Conservation (phyloP, 768 basidiomycete genomes). For the Mycena amicta region DNA sequence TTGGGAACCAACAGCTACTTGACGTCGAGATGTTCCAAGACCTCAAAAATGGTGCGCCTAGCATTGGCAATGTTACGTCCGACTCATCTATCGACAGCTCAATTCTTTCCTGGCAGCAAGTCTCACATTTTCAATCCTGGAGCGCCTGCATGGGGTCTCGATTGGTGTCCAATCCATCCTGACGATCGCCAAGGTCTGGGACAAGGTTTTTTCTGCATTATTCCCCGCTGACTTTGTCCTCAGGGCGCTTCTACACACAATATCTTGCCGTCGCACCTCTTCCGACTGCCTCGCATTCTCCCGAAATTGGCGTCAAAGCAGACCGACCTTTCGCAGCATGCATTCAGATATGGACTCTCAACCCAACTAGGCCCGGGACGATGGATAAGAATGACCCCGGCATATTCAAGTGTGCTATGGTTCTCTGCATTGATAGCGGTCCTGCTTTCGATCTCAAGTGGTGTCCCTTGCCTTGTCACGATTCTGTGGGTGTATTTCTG, state of each 20-base stretch:
- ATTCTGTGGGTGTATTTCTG: slow-evolving; percentile 37
- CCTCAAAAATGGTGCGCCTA: slow-evolving; percentile 52
- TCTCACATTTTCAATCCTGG: slow-evolving; percentile 84
- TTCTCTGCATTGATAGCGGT: slow-evolving; percentile 82
- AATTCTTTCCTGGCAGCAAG: slow-evolving; percentile 57
- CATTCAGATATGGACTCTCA: slow-evolving; percentile 85
- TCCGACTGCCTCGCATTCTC: slow-evolving; percentile 63
- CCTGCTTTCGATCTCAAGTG: slow-evolving; percentile 83
- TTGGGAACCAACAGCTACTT: slow-evolving; percentile 51
- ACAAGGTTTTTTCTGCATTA: background rate
- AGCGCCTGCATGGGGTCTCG: slow-evolving; percentile 86
- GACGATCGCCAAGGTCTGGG: slow-evolving; percentile 55
- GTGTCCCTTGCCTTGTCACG: slow-evolving; percentile 89
- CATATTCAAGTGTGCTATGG: slow-evolving; percentile 76
- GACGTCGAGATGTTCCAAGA: slow-evolving; percentile 59
- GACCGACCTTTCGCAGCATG: slow-evolving; percentile 60
- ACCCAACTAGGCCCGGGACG: slow-evolving; percentile 22
- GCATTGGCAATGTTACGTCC: background rate
- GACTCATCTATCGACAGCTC: slow-evolving; percentile 42
- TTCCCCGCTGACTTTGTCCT: background rate
- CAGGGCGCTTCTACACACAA: slow-evolving; percentile 63
- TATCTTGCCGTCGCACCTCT: slow-evolving; percentile 85
- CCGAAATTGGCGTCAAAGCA: slow-evolving; percentile 64
- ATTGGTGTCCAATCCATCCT: slow-evolving; percentile 87
- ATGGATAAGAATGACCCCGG: slow-evolving; percentile 36